phyloP scores from a whole-genome alignment of 1,139 yeast species.

The Diutina sp. region DNA sequence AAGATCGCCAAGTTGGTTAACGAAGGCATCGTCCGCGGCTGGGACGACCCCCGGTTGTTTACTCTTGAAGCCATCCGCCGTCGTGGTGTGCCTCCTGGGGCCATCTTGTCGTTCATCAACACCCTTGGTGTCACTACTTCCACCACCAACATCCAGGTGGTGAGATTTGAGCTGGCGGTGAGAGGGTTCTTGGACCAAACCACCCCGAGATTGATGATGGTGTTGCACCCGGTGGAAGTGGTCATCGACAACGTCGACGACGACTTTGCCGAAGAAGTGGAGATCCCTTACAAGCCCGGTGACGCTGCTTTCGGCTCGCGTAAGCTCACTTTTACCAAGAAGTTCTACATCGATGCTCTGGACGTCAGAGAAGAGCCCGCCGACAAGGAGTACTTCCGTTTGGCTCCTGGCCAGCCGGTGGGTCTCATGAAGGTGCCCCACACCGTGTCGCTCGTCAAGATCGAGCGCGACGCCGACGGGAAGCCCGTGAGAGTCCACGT shows the following conservation, averaged over 20 bases:
- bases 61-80: slow-evolving; percentile 92
- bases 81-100: slow-evolving; percentile 99
- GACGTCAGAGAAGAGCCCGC: slow-evolving; percentile 66
- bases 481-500: slow-evolving; percentile 60
- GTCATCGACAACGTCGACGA: slow-evolving; percentile 74
- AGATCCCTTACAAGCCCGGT: slow-evolving; percentile 88
- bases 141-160: slow-evolving; percentile 80
- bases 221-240: slow-evolving; percentile 76
- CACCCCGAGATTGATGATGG: slow-evolving; percentile 92
- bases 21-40: slow-evolving; percentile 73
- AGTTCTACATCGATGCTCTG: slow-evolving; percentile 69
- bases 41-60: slow-evolving; percentile 97
- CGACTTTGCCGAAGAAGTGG: slow-evolving; percentile 54
- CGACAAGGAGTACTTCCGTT: slow-evolving; percentile 63
- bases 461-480: slow-evolving; percentile 54
- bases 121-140: slow-evolving; percentile 95
- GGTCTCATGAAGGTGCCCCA: slow-evolving; percentile 91
- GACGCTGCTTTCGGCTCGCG: slow-evolving; percentile 51
- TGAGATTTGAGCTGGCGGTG: slow-evolving; percentile 81
- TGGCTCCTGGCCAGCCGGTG: slow-evolving; percentile 89
- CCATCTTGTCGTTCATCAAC: slow-evolving; percentile 82
- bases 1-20: slow-evolving; percentile 88
- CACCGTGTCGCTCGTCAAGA: slow-evolving; percentile 61
- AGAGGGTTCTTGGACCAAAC: slow-evolving; percentile 80
- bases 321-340: slow-evolving; percentile 63